Base-by-base conservation (phyloP, 257 asterid species). In the Striga asiatica region DNA sequence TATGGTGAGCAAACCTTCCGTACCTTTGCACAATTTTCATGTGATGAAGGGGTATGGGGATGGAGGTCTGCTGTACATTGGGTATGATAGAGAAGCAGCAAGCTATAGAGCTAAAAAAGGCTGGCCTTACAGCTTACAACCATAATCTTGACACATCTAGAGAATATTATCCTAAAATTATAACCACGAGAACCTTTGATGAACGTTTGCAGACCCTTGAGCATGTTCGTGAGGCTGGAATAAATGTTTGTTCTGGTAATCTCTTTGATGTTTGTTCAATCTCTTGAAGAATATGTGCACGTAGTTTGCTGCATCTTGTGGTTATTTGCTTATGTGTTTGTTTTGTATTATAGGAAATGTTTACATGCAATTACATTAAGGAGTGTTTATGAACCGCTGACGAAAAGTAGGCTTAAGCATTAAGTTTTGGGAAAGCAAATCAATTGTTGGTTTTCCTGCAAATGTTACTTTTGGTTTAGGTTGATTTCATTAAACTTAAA, bases 41-140 rank as follows among this genome's bases (percentile, higher is more conserved):
- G 46, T 63, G 64, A 54, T 58, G n/a, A 61, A 88, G 98, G 94
- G 82, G 41, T 14, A 92, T 92, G 98, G 98, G 97, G 16, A 84
- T 92, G 95, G 98, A 92, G 81, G 98, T 92, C 48, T 87, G 94
- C 84, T 87, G 96, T 78, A 87, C 96, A 38, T 62, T 87, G 72
- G 98, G 98, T 18, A 92, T 92, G 98, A 82, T 92, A 66, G 98
- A 88, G 82, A 84, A 84, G 76, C 93, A 92, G 69, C 97, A 92
- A 73, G 98, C 98, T 50, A 52, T 84, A 60, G 88, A 82, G 63
- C 95, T 88, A 34, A 92, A 92, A 77, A 65, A 81, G 67, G 97
- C 95, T 18, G 96, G 94, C 50, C 97, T 89, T 65, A 89, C 98
- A 13, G 95, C 98, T 65, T 89, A 89, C 69, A 89, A 89, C 73